Evolutionary conservation across 2,329 filamentous ascomycete species (phyloP).

Genomic region (Karstenula rhodostoma): DNA sequence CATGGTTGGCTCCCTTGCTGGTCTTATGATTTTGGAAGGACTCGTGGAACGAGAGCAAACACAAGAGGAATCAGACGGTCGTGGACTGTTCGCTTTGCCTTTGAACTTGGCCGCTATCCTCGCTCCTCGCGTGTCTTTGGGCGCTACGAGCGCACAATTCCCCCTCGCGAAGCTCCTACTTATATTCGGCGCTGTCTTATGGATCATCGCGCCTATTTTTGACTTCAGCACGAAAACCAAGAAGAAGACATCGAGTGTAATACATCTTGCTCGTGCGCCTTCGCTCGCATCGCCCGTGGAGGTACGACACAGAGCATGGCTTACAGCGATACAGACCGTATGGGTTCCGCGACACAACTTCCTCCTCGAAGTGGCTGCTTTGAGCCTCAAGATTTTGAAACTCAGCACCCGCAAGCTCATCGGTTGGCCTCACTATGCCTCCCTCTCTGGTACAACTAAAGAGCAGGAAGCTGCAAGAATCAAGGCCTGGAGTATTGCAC

Average conservation of each 20-base stretch:
- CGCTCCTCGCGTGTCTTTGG: conserved; percentile 43
- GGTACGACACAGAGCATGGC: conserved; percentile 87
- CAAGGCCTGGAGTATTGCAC: conserved; percentile 91
- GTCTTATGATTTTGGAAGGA: conserved; percentile 90
- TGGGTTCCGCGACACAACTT: conserved; percentile 91
- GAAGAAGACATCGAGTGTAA: conserved; percentile 53
- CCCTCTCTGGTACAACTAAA: conserved; percentile 79
- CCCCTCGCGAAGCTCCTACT: conserved; percentile 61
- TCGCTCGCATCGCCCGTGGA: conserved; percentile 83
- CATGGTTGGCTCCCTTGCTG: conserved; percentile 91
- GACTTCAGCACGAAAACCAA: conserved; percentile 65
- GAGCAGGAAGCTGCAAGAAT: conserved; percentile 87
- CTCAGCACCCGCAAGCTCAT: conserved; percentile 80
- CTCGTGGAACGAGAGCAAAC: conserved; percentile 70
- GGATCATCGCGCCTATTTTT: conserved; percentile 65
- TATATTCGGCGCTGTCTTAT: conserved; percentile 63
- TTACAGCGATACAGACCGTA: conserved; percentile 90
- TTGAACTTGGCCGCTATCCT: conserved; percentile 42
- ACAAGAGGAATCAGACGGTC: conserved; percentile 52
- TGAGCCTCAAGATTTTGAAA: conserved; percentile 81
- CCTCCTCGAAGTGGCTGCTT: conserved; percentile 81
- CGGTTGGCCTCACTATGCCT: conserved; percentile 78
- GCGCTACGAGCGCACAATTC: conserved; percentile 42
- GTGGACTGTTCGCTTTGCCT: conserved; percentile 55
- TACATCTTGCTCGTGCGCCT: conserved; percentile 62